Percentiles rank a stretch among this genome's conserved stretches.
Conservation (phyloP, 2,329 filamentous ascomycete species). For the Neopestalotiopsis rosae region DNA sequence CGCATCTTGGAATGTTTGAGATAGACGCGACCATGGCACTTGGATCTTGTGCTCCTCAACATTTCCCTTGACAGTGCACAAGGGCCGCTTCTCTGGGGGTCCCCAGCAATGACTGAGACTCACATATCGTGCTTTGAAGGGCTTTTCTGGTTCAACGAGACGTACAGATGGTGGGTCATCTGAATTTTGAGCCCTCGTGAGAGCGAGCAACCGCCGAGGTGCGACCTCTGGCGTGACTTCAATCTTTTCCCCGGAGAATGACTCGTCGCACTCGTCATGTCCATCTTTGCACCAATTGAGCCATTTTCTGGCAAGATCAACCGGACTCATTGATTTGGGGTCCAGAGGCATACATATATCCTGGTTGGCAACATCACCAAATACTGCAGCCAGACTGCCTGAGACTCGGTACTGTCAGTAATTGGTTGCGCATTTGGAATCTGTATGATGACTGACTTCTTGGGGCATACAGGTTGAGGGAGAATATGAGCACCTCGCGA, state of each 20-base stretch:
- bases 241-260: background rate
- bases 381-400: slow-evolving; percentile 1
- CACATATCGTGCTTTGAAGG: background rate
- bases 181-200: background rate
- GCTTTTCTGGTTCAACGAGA: background rate
- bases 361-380: background rate
- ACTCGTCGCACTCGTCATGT: background rate
- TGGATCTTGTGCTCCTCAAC: background rate
- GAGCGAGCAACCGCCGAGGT: background rate
- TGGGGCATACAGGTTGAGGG: background rate
- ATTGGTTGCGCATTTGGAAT: background rate
- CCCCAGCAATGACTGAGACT: slow-evolving; percentile 6
- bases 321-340: background rate
- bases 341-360: background rate
- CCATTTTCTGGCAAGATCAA: background rate
- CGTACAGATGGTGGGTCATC: background rate
- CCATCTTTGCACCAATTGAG: background rate
- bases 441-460: background rate
- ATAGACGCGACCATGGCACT: background rate
- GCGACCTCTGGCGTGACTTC: background rate
- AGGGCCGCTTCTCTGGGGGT: background rate
- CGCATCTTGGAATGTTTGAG: slow-evolving; percentile 4
- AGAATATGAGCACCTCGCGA: background rate
- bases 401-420: background rate
- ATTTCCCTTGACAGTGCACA: background rate